Percentiles rank a stretch among this genome's conserved stretches.
These are phyloP conservation scores for Saccharomyces hybrid DNA, from an alignment of 1,139 yeast species.

Conservation along the genomic window DNA sequence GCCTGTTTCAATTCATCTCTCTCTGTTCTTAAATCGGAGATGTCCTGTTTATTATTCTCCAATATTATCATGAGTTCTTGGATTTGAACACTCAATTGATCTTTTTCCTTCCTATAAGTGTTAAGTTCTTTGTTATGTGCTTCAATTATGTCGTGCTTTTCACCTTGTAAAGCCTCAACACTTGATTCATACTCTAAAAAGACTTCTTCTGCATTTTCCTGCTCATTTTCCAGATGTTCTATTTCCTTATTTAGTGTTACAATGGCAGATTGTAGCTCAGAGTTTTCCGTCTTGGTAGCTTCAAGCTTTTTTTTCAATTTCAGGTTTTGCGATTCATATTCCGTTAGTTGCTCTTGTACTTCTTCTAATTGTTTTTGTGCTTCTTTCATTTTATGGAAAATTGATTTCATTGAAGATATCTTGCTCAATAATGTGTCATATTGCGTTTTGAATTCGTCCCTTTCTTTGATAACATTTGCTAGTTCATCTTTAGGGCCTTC, in stretches of 20 bases:
- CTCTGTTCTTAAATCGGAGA: slow-evolving; percentile 23
- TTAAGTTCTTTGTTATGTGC: slow-evolving; percentile 16
- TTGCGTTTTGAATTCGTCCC: slow-evolving; percentile 60
- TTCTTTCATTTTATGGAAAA: slow-evolving; percentile 68
- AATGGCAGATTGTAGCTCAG: slow-evolving; percentile 31
- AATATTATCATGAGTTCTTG: slow-evolving; percentile 25
- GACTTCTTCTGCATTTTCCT: slow-evolving; percentile 52
- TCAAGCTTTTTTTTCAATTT: slow-evolving; percentile 31
- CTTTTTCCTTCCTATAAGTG: slow-evolving; percentile 12
- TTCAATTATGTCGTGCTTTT: slow-evolving; percentile 16
- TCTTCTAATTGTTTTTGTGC: slow-evolving; percentile 64
- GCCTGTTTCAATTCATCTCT: slow-evolving; percentile 19
- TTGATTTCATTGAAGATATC: slow-evolving; percentile 71
- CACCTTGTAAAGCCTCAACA: slow-evolving; percentile 21
- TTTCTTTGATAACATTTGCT: slow-evolving; percentile 42
- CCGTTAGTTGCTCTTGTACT: slow-evolving; percentile 39
- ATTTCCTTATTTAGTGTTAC: slow-evolving; percentile 46
- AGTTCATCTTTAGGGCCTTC: slow-evolving; percentile 34
- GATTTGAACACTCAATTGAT: slow-evolving; percentile 25
- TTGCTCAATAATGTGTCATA: slow-evolving; percentile 70
- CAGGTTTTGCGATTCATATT: slow-evolving; percentile 34
- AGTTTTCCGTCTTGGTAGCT: slow-evolving; percentile 25
- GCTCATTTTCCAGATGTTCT: slow-evolving; percentile 52
- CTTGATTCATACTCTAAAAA: slow-evolving; percentile 17
- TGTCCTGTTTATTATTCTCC: slow-evolving; percentile 25